Conservation (phyloP, 352 stramenopile genomes). For the Phytophthora citricola region DNA sequence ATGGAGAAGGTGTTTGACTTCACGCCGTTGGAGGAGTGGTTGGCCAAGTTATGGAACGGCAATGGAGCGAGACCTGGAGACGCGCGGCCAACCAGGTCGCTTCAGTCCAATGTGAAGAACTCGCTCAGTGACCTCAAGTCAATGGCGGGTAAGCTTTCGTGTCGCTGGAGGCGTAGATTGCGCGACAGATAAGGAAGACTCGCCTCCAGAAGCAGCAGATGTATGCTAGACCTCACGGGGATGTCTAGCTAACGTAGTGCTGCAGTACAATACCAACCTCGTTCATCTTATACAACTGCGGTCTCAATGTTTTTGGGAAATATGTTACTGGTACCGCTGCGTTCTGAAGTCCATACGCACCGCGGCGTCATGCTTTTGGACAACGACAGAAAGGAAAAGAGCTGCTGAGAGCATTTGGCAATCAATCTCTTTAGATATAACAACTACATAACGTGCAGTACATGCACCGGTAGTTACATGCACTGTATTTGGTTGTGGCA, state of each 20-base stretch:
- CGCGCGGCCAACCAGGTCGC: slow-evolving; percentile 27
- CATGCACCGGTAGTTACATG: too few relatives aligned
- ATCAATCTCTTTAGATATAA: too few relatives aligned
- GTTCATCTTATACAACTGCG: slow-evolving; percentile 16
- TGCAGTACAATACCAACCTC: slow-evolving; percentile 30
- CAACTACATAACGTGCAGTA: too few relatives aligned
- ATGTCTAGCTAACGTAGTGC: slow-evolving; percentile 2
- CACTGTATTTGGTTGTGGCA: not conserved
- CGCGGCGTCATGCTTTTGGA: too few relatives aligned
- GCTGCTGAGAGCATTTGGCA: too few relatives aligned
- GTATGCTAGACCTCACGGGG: not conserved
- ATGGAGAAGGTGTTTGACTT: slow-evolving; percentile 64
- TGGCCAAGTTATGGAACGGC: slow-evolving; percentile 62
- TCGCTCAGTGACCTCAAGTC: slow-evolving; percentile 65
- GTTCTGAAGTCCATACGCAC: too few relatives aligned
- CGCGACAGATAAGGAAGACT: not conserved
- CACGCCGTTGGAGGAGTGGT: slow-evolving; percentile 73
- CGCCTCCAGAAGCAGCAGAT: not conserved
- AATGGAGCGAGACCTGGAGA: slow-evolving; percentile 23
- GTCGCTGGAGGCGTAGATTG: slow-evolving; percentile 37
- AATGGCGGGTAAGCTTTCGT: slow-evolving; percentile 68
- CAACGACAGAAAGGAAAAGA: too few relatives aligned
- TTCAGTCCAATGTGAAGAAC: slow-evolving; percentile 63
- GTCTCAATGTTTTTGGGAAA: too few relatives aligned
- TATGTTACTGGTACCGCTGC: too few relatives aligned